phyloP scores from a whole-genome alignment of 805 yeast genomes.

The Debaryomyces castellii region DNA sequence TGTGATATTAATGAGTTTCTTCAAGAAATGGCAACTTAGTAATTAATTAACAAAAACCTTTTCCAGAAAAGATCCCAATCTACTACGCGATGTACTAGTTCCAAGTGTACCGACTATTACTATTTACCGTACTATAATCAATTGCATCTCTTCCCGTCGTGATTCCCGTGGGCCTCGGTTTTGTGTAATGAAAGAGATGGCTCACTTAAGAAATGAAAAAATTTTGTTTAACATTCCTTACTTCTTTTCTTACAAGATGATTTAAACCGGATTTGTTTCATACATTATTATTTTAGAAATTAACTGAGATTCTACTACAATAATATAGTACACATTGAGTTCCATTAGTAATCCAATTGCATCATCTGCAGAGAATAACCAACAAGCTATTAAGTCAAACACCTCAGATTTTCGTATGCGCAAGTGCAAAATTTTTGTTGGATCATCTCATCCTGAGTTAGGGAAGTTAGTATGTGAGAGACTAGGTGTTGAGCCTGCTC shows the following conservation, averaged over 20 bases:
- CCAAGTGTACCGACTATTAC: neutral
- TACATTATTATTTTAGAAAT: neutral
- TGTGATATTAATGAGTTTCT: no score
- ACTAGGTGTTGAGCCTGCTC: slow-evolving; percentile 91
- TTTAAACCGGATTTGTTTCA: slow-evolving; percentile 1
- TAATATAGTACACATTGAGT: slow-evolving; percentile 1
- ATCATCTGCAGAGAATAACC: neutral
- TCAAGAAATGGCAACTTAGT: no score
- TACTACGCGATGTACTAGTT: no score
- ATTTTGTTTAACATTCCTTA: neutral
- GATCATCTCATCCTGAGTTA: slow-evolving; percentile 93
- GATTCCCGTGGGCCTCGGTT: neutral
- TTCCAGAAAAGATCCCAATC: no score
- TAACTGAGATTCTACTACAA: neutral
- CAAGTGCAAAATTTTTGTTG: slow-evolving; percentile 95
- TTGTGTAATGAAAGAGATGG: slow-evolving; percentile 1
- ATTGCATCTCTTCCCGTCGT: neutral
- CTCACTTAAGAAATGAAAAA: slow-evolving; percentile 1
- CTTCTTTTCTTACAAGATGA: slow-evolving; percentile 1
- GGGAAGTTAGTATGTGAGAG: slow-evolving; percentile 88
- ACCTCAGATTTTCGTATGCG: slow-evolving; percentile 56
- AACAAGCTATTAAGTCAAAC: slow-evolving; percentile 1
- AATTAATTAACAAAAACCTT: no score
- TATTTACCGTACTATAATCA: neutral
- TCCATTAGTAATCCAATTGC: slow-evolving; percentile 3